phyloP scores from a whole-genome alignment of 345 rosid species.

The Litchi chinensis region DNA sequence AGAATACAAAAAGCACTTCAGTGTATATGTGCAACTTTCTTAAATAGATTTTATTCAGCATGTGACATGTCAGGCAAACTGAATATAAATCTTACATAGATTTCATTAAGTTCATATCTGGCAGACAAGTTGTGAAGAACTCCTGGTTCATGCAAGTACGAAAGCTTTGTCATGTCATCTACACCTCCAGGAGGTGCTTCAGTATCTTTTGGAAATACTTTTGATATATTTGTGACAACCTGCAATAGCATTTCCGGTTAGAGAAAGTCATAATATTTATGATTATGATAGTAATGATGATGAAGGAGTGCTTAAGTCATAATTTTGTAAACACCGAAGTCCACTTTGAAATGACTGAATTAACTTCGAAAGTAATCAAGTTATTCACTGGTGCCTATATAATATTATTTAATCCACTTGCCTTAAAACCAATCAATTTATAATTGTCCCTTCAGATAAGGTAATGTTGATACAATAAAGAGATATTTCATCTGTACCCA shows the following conservation, averaged over 20 bases:
- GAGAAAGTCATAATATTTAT: conserved; percentile 3
- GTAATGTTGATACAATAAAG: conserved; percentile 11
- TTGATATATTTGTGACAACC: conserved; percentile 83
- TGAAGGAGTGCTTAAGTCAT: background rate
- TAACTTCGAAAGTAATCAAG: conserved; percentile 14
- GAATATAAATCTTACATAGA: conserved; percentile 66
- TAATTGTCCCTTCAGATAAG: conserved; percentile 4
- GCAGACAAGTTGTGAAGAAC: conserved; percentile 87
- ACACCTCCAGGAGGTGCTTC: conserved; percentile 99
- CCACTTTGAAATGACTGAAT: conserved; percentile 20
- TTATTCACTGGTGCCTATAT: conserved; percentile 7
- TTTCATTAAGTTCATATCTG: conserved; percentile 98
- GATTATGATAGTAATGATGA: conserved; percentile 15
- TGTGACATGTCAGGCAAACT: conserved; percentile 13
- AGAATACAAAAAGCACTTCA: conserved; percentile 4
- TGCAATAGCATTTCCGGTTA: conserved; percentile 37
- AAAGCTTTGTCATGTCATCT: conserved; percentile 99
- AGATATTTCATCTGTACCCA: conserved; percentile 16
- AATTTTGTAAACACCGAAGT: conserved; percentile 12
- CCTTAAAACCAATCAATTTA: conserved; percentile 6
- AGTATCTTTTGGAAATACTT: conserved; percentile 88
- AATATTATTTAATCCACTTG: conserved; percentile 1
- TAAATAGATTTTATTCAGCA: conserved; percentile 17
- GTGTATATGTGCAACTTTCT: conserved; percentile 14
- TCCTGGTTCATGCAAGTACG: conserved; percentile 98